Conservation (phyloP, 2,329 filamentous ascomycete genomes). For the Coniella lustricola region DNA sequence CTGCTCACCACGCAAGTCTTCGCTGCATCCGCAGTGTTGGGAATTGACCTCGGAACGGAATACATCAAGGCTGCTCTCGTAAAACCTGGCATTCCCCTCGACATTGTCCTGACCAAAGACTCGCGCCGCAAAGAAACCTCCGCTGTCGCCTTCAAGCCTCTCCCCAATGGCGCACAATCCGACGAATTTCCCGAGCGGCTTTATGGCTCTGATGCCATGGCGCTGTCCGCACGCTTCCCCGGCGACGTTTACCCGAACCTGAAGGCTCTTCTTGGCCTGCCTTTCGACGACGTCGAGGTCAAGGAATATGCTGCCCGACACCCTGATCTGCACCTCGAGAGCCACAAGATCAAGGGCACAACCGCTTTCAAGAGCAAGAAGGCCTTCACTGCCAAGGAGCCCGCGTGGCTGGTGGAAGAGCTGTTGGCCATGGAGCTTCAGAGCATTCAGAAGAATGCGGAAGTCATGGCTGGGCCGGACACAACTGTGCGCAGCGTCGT, state of each 20-base stretch:
- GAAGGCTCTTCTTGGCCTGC: slow-evolving; percentile 79
- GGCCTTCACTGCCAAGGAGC: slow-evolving; percentile 53
- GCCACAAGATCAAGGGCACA: slow-evolving; percentile 55
- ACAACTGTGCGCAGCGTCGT: slow-evolving; percentile 72
- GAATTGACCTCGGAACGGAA: slow-evolving; percentile 90
- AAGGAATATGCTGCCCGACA: slow-evolving; percentile 67
- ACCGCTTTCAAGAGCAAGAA: slow-evolving; percentile 73
- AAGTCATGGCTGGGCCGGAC: slow-evolving; percentile 70
- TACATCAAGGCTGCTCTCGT: slow-evolving; percentile 95
- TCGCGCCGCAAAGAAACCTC: slow-evolving; percentile 92
- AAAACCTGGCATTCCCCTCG: slow-evolving; percentile 92
- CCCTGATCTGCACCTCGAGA: slow-evolving; percentile 66
- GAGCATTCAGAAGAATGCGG: slow-evolving; percentile 83
- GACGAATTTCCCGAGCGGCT: slow-evolving; percentile 76
- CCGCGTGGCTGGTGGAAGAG: slow-evolving; percentile 78
- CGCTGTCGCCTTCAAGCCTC: slow-evolving; percentile 87
- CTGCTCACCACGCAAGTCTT: slow-evolving; percentile 42
- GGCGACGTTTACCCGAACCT: slow-evolving; percentile 92
- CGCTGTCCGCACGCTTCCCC: slow-evolving; percentile 79
- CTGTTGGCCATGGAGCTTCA: slow-evolving; percentile 93
- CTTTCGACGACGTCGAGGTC: slow-evolving; percentile 52
- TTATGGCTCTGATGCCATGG: slow-evolving; percentile 87
- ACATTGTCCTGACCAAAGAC: slow-evolving; percentile 96
- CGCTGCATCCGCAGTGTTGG: slow-evolving; percentile 68
- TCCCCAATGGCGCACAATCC: slow-evolving; percentile 54